These are phyloP conservation scores for Suhomyces canberraensis DNA, from an alignment of 805 yeast genomes.

Conservation along the genomic window DNA sequence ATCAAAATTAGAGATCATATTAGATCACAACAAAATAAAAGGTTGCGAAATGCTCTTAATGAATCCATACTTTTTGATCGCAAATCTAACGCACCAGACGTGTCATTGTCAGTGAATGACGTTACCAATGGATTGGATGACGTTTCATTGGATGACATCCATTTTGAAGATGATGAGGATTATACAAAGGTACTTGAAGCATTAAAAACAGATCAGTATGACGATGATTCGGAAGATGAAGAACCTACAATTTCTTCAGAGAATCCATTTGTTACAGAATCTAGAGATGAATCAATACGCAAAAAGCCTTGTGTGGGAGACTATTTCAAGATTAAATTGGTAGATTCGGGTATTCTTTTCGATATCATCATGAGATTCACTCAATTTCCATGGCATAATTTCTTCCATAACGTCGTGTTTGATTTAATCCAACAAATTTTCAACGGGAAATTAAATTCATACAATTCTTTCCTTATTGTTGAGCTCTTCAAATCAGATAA, in stretches of 20 bases:
- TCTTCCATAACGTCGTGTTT: constrained; percentile 94
- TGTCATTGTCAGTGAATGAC: constrained; percentile 14
- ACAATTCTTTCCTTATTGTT: constrained; percentile 53
- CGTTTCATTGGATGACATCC: constrained; percentile 35
- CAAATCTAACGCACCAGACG: constrained; percentile 5
- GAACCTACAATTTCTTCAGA: constrained; percentile 43
- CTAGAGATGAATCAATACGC: constrained; percentile 37
- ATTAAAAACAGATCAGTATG: constrained; percentile 17
- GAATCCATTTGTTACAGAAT: constrained; percentile 40
- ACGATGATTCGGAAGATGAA: constrained; percentile 42
- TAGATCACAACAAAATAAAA: constrained; percentile 41
- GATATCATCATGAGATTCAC: constrained; percentile 74
- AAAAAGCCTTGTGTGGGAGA: constrained; percentile 79
- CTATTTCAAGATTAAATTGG: constrained; percentile 72
- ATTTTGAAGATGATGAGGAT: constrained; percentile 19
- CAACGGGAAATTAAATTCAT: constrained; percentile 88
- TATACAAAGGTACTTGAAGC: constrained; percentile 18
- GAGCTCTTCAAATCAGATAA: constrained; percentile 21
- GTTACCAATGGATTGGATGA: constrained; percentile 38
- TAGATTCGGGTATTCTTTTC: constrained; percentile 67
- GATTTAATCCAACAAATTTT: constrained; percentile 93
- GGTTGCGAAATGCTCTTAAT: constrained; percentile 42
- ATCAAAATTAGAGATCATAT: constrained; percentile 67
- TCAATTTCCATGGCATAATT: constrained; percentile 93
- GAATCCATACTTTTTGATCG: constrained; percentile 16